Evolutionary conservation across 2,329 filamentous ascomycete species (phyloP), one percentile per base, ranked within the genome.

Genomic region (Cadophora luteo-olivacea): DNA sequence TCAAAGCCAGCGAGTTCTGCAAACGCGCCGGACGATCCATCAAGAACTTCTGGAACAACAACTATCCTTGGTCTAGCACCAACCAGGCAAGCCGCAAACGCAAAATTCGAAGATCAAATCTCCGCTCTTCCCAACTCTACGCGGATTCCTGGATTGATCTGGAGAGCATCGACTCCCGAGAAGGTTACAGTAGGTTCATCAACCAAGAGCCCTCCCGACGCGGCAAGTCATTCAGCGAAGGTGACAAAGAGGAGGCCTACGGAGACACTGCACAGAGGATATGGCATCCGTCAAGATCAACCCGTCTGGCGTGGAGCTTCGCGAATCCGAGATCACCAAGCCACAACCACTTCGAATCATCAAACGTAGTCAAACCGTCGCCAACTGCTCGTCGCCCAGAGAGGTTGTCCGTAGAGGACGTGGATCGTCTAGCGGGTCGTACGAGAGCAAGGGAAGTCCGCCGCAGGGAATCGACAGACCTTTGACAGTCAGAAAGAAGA

Each of bases 321-420:
- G 75, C 74, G 68, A 78, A 70, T 66, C 76, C 69, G 77, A 79
- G 70, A 74, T 77, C 62, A 66, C 75, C 51, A 73, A 72, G 66
- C 82, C 84, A 22, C 80, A 80, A 38, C 86, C 86, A 12, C 75
- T 87, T 41, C 82, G 83, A 51, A 84, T 88, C 73, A 75, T 82
- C 73, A 88, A 86, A 74, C 78, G 78, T 77, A 72, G 71, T 74
- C 71, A 73, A 65, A 75, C 72, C 76, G 68, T 78, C 65, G 58
- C 74, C 72, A 62, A 73, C 69, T 70, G 74, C 68, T 64, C 70
- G 55, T 25, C 74, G 67, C 60, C 73, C 61, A 60, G 70, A 69
- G 69, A 75, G 64, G 58, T 65, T 67, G 49, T 70, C 68, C 11
- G 68, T 66, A 65, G 74, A 72, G 55, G 70, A 72, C 69, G 72